Conservation (phyloP, 345 rosid genomes). For the Brassica rapa region DNA sequence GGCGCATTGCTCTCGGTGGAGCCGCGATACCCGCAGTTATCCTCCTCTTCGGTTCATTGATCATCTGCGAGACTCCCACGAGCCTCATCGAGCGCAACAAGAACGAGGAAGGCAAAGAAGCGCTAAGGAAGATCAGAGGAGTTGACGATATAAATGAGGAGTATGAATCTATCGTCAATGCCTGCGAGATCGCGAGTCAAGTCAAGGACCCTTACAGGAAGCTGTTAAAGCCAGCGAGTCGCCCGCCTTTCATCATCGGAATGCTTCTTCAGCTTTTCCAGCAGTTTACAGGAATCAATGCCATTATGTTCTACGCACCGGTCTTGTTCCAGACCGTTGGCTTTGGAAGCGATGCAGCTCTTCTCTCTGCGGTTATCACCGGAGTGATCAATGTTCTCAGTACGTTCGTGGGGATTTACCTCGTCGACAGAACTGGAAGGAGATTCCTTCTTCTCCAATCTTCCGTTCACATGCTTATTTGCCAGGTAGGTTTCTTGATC, state of each 20-base stretch:
- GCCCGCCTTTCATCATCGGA: neutral
- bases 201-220: neutral
- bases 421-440: neutral
- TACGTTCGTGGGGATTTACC: neutral
- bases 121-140: neutral
- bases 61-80: neutral
- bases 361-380: neutral
- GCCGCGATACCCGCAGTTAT: neutral
- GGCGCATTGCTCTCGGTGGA: neutral
- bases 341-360: neutral
- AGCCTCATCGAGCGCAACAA: conserved; percentile 1
- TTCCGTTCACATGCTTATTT: neutral
- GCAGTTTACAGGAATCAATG: neutral
- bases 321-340: neutral
- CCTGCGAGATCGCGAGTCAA: neutral
- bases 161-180: neutral
- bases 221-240: neutral
- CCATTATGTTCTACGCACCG: neutral
- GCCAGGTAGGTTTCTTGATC: neutral
- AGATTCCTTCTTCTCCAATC: conserved; percentile 1
- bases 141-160: neutral
- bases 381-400: neutral
- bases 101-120: neutral
- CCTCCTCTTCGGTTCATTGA: neutral
- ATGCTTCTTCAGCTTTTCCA: neutral